A percentile compares a stretch with the other conserved stretches of the same genome.
Conservation (phyloP, 2,329 filamentous ascomycete genomes). For the Ambrosiella cleistominuta region DNA sequence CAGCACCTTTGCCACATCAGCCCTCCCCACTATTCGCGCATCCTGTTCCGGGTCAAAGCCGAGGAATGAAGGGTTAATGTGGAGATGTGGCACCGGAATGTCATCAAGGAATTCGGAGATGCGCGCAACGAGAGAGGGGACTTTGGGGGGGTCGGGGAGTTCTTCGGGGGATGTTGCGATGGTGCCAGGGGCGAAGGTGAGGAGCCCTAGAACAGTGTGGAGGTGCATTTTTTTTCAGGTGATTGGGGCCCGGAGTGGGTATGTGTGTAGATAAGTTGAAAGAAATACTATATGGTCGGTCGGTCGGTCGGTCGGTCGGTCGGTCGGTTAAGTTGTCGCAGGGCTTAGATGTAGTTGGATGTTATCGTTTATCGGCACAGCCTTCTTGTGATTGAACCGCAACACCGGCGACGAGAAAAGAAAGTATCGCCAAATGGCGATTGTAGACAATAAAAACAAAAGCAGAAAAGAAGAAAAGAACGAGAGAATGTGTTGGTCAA, state of each 20-base stretch:
- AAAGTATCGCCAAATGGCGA: too few relatives aligned
- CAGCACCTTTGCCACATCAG: conserved; percentile 32
- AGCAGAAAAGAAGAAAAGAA: too few relatives aligned
- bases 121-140: neutral
- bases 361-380: too few relatives aligned
- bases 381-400: too few relatives aligned
- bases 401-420: too few relatives aligned
- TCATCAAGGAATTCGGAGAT: neutral
- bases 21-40: conserved; percentile 39
- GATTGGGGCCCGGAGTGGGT: neutral
- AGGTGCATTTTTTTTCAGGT: neutral
- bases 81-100: neutral
- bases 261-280: too few relatives aligned
- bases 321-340: too few relatives aligned
- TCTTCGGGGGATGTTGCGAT: neutral
- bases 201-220: neutral
- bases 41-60: conserved; percentile 15
- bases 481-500: too few relatives aligned
- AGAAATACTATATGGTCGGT: too few relatives aligned
- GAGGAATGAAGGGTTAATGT: conserved; percentile 45
- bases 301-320: too few relatives aligned
- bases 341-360: too few relatives aligned
- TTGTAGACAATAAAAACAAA: too few relatives aligned
- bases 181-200: neutral
- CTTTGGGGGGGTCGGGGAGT: neutral